Percentiles rank a stretch among this genome's conserved stretches.
These are phyloP conservation scores for Metarhizium album DNA, from an alignment of 2,329 filamentous ascomycete species.

Conservation along the genomic window DNA sequence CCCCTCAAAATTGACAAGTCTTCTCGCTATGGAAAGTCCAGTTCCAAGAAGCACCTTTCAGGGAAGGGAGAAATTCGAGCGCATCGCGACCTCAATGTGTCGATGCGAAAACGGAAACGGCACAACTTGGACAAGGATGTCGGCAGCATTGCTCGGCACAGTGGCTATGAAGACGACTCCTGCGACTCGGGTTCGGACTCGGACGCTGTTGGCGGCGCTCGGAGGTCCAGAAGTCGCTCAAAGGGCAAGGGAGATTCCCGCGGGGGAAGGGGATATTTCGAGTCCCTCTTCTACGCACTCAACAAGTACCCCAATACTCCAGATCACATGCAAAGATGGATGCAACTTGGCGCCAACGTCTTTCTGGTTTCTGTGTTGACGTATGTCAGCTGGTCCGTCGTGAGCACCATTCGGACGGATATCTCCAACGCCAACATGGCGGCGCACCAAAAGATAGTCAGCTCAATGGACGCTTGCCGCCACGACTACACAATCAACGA, in stretches of 20 bases:
- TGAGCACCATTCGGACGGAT: slow-evolving; percentile 61
- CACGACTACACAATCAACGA: slow-evolving; percentile 65
- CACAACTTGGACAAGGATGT: slow-evolving; percentile 41
- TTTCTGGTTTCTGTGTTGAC: slow-evolving; percentile 43
- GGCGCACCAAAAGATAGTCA: slow-evolving; percentile 56
- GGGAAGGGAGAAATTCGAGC: slow-evolving; percentile 56
- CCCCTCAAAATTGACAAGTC: slow-evolving; percentile 36
- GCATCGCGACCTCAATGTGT: slow-evolving; percentile 25
- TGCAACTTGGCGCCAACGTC: slow-evolving; percentile 52
- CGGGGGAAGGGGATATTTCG: slow-evolving; percentile 20
- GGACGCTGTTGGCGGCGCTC: slow-evolving; percentile 12
- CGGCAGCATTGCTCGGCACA: slow-evolving; percentile 35
- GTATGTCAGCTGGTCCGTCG: slow-evolving; percentile 60
- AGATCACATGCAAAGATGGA: slow-evolving; percentile 47
- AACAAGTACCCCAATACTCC: slow-evolving; percentile 49
- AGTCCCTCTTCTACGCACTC: slow-evolving; percentile 38
- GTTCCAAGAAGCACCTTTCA: slow-evolving; percentile 31
- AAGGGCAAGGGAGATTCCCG: slow-evolving; percentile 15
- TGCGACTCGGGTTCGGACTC: slow-evolving; percentile 40
- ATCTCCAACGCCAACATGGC: slow-evolving; percentile 61
- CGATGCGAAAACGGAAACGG: slow-evolving; percentile 43
- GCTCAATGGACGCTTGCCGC: slow-evolving; percentile 63
- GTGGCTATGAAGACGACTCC: slow-evolving; percentile 30
- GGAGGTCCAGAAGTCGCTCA: slow-evolving; percentile 11
- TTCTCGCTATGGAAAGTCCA: slow-evolving; percentile 31